These are phyloP conservation scores for Suillus subaureus DNA, from an alignment of 768 basidiomycete genomes.

Conservation along the genomic window DNA sequence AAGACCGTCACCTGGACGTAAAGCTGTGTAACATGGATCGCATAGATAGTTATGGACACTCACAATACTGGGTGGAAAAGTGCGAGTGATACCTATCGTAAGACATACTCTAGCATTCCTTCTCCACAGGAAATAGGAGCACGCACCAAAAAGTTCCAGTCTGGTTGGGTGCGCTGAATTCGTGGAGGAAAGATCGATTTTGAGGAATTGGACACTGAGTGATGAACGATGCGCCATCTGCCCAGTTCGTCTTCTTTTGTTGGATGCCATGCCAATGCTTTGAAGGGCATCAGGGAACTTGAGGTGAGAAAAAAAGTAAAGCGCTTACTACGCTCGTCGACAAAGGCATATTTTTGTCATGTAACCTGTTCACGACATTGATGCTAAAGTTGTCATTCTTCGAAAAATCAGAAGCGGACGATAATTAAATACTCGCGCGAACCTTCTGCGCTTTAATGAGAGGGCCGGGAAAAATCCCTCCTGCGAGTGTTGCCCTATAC, in stretches of 20 bases:
- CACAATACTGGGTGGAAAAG: slow-evolving; percentile 39
- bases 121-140: neutral
- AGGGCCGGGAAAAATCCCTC: slow-evolving; percentile 51
- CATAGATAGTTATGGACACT: slow-evolving; percentile 31
- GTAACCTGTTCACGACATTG: slow-evolving; percentile 38
- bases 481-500: slow-evolving; percentile 44
- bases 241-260: slow-evolving; percentile 36
- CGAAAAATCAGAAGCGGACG: neutral
- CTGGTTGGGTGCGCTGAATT: slow-evolving; percentile 40
- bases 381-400: slow-evolving; percentile 38
- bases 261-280: slow-evolving; percentile 40
- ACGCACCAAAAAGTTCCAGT: slow-evolving; percentile 47
- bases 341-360: slow-evolving; percentile 35
- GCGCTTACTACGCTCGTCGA: slow-evolving; percentile 38
- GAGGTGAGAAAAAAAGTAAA: neutral
- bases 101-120: slow-evolving; percentile 2
- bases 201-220: slow-evolving; percentile 49
- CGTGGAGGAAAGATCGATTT: slow-evolving; percentile 41
- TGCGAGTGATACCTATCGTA: slow-evolving; percentile 43
- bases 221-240: slow-evolving; percentile 43
- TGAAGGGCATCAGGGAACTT: neutral
- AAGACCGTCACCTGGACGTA: slow-evolving; percentile 33
- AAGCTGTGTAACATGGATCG: neutral
- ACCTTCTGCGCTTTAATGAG: slow-evolving; percentile 47
- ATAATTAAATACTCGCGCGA: slow-evolving; percentile 1